These are phyloP conservation scores for Tolypocladium ovalisporum DNA, from an alignment of 2,329 filamentous ascomycete genomes.

Conservation along the genomic window DNA sequence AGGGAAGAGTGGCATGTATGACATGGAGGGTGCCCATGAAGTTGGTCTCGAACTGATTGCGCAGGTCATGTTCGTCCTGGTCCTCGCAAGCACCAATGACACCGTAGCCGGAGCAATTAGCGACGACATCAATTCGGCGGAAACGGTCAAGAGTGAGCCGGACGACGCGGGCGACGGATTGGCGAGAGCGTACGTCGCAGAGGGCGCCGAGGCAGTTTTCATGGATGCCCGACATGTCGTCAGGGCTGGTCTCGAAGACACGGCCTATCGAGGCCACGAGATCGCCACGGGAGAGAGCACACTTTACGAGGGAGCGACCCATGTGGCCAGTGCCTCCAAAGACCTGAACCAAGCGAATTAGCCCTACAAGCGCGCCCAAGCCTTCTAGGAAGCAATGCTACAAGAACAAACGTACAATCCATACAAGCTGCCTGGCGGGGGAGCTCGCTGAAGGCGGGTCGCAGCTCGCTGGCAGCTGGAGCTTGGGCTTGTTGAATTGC, in stretches of 20 bases:
- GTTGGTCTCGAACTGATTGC: conserved; percentile 95
- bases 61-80: conserved; percentile 88
- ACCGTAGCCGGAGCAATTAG: conserved; percentile 89
- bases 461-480: conserved; percentile 66
- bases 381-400: not conserved
- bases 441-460: conserved; percentile 68
- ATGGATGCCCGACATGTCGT: conserved; percentile 62
- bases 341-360: conserved; percentile 39
- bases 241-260: conserved; percentile 62
- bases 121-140: conserved; percentile 76
- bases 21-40: conserved; percentile 95
- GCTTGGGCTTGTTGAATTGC: conserved; percentile 15
- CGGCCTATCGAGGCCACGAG: conserved; percentile 79
- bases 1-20: conserved; percentile 76
- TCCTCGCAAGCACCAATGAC: conserved; percentile 95
- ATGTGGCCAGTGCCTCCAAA: conserved; percentile 98
- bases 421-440: conserved; percentile 66
- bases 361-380: conserved; percentile 2
- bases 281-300: conserved; percentile 69
- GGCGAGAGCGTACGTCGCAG: conserved; percentile 77
- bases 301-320: conserved; percentile 80
- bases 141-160: conserved; percentile 62
- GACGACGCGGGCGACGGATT: conserved; percentile 65
- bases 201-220: conserved; percentile 67
- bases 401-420: conserved; percentile 57